Evolutionary conservation across 768 basidiomycete species (phyloP).

Genomic region (Mycena leptocephala): DNA sequence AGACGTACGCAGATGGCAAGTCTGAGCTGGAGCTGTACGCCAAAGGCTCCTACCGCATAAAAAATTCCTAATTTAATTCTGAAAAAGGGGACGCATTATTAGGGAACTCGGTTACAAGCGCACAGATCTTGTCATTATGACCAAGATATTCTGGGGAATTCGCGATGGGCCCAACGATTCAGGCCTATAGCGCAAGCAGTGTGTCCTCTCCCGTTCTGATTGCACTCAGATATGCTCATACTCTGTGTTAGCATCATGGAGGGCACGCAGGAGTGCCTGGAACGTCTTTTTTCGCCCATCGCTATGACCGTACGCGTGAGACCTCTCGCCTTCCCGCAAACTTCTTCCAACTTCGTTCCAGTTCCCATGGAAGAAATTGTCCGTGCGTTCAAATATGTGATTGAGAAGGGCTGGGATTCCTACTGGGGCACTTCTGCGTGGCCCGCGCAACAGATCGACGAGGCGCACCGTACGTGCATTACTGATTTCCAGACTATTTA

Average conservation of each 20-base stretch:
- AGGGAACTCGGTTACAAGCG: conserved; percentile 80
- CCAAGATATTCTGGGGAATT: no score
- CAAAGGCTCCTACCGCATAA: not conserved
- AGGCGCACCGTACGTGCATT: no score
- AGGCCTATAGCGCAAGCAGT: conserved; percentile 85
- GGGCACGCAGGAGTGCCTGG: conserved; percentile 77
- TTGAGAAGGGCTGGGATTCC: conserved; percentile 81
- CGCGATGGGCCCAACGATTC: no score
- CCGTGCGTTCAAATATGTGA: conserved; percentile 85
- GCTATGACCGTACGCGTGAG: conserved; percentile 70
- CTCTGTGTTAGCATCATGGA: conserved; percentile 73
- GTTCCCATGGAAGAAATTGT: no score
- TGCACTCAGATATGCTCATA: not conserved
- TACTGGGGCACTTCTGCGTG: conserved; percentile 88
- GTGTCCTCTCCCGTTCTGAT: conserved; percentile 39
- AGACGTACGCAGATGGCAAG: no score
- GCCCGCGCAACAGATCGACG: no score
- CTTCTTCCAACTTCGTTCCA: conserved; percentile 46
- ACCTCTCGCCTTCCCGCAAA: not conserved
- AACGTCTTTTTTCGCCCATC: conserved; percentile 83
- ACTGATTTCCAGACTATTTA: no score
- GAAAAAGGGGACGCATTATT: conserved; percentile 78
- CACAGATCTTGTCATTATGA: no score
- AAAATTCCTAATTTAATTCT: not conserved
- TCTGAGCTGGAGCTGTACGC: no score